Evolutionary conservation across 768 basidiomycete species (phyloP), one percentile per base, ranked within the genome.

Genomic region (Kockovaella imperatae): DNA sequence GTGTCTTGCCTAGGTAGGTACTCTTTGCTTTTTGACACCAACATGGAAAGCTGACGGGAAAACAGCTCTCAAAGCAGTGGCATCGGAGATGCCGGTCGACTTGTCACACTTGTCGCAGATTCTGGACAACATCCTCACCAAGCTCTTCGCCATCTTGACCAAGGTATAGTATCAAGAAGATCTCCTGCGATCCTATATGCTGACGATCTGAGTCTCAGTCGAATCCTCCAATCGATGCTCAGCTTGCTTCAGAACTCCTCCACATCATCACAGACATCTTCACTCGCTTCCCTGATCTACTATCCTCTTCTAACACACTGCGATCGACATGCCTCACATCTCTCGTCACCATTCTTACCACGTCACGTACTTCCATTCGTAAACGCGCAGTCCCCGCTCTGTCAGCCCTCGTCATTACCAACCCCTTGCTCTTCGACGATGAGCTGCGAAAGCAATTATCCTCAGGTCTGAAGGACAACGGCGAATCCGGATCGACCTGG

Each of bases 1-100:
- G 90, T 99, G 46, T 88, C 91, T 7, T 84, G 84, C 35, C 79
- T 96, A 47, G 93, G 91, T 95, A 42, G 49, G 78, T 48, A 15
- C 35, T 25, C 29, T n/a, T 14, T 7, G 17, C 29, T 28, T 20
- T 14, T 43, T 14, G 20, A 14, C 31, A 8, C 18, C n/a, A 31
- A 31, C 4, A 23, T 20, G 15, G 17, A 4, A 18, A n/a, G 14
- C 54, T 57, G 28, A 53, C 35, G 14, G 26, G 10, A 17, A 3
- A 5, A 14, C 59, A 91, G 93, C 89, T 4, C 75, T 99, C 49
- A 97, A 96, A 74, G 93, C 89, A 3, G 90, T 97, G 57, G 89
- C 90, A 3, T 79, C 83, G 15, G 90, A 96, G 71, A 76, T 97
- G 42, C 86, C 87, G 7, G 79, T 80, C 4, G 85, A 86, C 24